Conservation (phyloP, 306 rosid species). For the Fragaria nilgerrensis region DNA sequence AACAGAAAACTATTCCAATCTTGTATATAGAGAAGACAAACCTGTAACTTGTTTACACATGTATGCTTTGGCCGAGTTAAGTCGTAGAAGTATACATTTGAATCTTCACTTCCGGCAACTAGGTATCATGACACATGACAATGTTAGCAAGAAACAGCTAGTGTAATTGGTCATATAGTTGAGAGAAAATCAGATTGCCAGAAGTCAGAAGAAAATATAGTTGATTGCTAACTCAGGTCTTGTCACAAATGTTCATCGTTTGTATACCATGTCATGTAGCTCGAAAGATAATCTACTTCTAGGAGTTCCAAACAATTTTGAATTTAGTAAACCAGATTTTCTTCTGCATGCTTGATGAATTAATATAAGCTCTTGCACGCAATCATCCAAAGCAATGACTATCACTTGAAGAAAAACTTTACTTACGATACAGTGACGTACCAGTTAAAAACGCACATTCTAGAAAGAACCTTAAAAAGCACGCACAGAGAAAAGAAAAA, state of each 20-base stretch:
- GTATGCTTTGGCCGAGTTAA: slow-evolving; percentile 86
- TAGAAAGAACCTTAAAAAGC: neutral
- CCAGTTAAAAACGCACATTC: neutral
- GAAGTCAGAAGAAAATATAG: neutral
- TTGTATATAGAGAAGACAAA: slow-evolving; percentile 26
- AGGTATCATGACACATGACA: slow-evolving; percentile 27
- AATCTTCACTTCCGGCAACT: slow-evolving; percentile 99
- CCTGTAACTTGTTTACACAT: slow-evolving; percentile 98
- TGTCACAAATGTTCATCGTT: neutral
- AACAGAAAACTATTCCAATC: neutral
- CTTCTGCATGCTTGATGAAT: neutral
- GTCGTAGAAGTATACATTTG: slow-evolving; percentile 96
- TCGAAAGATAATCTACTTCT: neutral
- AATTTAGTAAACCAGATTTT: neutral
- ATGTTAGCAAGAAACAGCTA: slow-evolving; percentile 28
- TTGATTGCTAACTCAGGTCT: no score
- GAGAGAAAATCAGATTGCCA: neutral
- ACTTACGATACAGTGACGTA: neutral
- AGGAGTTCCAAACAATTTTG: neutral
- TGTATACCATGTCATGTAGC: neutral
- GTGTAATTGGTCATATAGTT: neutral
- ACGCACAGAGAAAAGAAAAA: neutral
- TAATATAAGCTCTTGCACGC: neutral
- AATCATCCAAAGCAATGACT: neutral
- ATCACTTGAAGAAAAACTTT: neutral